phyloP scores from a whole-genome alignment of 805 yeast genomes.

The Teunomyces lycoperdinae region DNA sequence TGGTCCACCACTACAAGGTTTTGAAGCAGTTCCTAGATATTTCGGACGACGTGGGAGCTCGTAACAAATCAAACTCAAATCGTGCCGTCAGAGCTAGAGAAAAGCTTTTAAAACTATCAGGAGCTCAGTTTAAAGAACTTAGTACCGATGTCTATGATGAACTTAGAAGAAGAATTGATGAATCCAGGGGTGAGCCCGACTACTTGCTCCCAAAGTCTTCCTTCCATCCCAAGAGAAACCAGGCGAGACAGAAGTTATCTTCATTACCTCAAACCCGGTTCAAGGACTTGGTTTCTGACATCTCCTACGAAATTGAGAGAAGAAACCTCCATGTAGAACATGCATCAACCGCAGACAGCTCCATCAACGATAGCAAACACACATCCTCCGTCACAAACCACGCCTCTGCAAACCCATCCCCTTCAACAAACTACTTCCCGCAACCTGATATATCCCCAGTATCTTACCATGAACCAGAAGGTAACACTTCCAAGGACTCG shows the following conservation, averaged over 20 bases:
- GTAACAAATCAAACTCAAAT: conserved; percentile 42
- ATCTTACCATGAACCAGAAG: conserved; percentile 1
- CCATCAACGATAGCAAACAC: not conserved
- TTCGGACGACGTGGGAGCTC: conserved; percentile 44
- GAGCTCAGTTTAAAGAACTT: conserved; percentile 81
- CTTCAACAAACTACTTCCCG: not conserved
- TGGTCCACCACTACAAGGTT: conserved; percentile 47
- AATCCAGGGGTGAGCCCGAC: conserved; percentile 56
- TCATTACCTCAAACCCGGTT: conserved; percentile 79
- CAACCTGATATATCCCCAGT: not conserved
- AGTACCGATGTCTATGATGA: conserved; percentile 96
- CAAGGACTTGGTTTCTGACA: conserved; percentile 87
- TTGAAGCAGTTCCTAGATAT: conserved; percentile 50
- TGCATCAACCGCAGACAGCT: conserved; percentile 1
- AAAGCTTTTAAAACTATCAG: conserved; percentile 75
- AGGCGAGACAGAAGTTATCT: conserved; percentile 89
- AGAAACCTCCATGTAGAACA: conserved; percentile 50
- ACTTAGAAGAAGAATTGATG: conserved; percentile 70
- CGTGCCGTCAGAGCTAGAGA: conserved; percentile 82
- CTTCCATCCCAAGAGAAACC: conserved; percentile 92
- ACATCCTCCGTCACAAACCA: not conserved
- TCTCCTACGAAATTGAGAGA: conserved; percentile 80
- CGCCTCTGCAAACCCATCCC: not conserved
- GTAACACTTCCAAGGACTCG: conserved; percentile 4
- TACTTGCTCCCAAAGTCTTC: conserved; percentile 64